A percentile compares a stretch with the other conserved stretches of the same genome.
phyloP scores from a whole-genome alignment of 192 early-diverging fungal genomes.

The Backusella tarrabulga region DNA sequence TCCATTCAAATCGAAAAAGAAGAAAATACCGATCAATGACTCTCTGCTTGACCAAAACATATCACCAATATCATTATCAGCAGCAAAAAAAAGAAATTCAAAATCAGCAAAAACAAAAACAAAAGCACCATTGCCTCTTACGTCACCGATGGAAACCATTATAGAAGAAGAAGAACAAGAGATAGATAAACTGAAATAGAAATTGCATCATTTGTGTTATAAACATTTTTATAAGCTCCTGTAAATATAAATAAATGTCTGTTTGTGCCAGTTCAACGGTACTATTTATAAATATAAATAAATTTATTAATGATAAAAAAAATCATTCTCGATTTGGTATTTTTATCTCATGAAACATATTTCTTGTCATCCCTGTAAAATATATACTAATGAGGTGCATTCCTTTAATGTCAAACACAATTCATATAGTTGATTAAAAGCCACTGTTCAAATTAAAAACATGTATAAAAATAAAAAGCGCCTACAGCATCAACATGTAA shows the following conservation, averaged over 20 bases:
- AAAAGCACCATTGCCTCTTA: not conserved
- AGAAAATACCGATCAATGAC: not conserved
- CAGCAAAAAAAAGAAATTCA: not conserved
- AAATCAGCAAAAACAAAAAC: not conserved
- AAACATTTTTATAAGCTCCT: not conserved
- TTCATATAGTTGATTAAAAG: not conserved
- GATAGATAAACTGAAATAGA: not conserved
- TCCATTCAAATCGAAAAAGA: not conserved
- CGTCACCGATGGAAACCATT: not conserved
- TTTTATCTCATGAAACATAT: not conserved
- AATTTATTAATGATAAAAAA: not conserved
- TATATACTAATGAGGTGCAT: not conserved
- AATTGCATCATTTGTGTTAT: not conserved
- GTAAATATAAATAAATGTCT: not conserved
- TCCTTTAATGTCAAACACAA: not conserved
- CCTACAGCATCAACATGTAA: too few relatives aligned
- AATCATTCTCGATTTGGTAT: not conserved
- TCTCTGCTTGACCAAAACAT: not conserved
- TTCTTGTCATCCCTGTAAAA: not conserved
- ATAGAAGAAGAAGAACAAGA: not conserved
- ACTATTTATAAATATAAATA: too few relatives aligned
- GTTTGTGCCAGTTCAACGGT: too few relatives aligned
- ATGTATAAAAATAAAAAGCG: too few relatives aligned
- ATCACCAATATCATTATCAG: not conserved
- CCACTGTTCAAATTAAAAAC: too few relatives aligned